Base-by-base conservation (phyloP, 2,329 filamentous ascomycete genomes). In the Aspergillus terreus region DNA sequence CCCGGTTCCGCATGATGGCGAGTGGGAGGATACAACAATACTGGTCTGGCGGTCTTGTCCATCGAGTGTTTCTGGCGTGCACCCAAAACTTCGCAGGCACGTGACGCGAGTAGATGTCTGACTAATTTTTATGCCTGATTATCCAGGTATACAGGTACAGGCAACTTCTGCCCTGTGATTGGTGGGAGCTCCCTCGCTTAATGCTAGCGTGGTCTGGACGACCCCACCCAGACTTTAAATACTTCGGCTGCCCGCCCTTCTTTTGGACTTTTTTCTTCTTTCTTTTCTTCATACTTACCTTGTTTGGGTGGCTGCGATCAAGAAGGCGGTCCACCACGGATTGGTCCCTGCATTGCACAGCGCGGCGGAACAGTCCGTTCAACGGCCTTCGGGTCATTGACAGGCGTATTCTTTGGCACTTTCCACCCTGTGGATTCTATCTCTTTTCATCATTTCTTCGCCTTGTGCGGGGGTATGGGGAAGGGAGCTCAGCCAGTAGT, bases 291-390 rank as follows among this genome's bases (percentile, higher is more conserved):
- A 76, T 76, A 76, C 73, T 76, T 76, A 75, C 72, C 74, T 76
- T 76, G 74, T 76, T 71, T 73, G 69, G 70, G 71, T 72, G 68
- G 63, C 68, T 65, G 71, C 68, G 74, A 71, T 76, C 74, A 76
- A 62, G 58, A 75, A 73, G 67, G 67, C 68, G 71, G 67, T 63
- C 63, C 63, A 70, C 71, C 70, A 74, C 71, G 64, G 65, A 69
- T 68, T 68, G 71, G 76, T 73, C 72, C 76, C 78, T 80, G 74
- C 78, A 80, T 81, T 80, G 78, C 78, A 81, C 78, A 80, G 62
- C 77, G 77, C 71, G 77, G 78, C 63, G 76, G 73, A 74, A 70
- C 75, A 66, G 60, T 70, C 58, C 65, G 69, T 75, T 73, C 72
- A 76, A 74, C 70, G 72, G 73, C 69, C 64, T 77, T 73, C 72